A percentile compares a stretch with the other conserved stretches of the same genome.
Conservation (phyloP, 805 yeast genomes). For the Metschnikowia gruessii region DNA sequence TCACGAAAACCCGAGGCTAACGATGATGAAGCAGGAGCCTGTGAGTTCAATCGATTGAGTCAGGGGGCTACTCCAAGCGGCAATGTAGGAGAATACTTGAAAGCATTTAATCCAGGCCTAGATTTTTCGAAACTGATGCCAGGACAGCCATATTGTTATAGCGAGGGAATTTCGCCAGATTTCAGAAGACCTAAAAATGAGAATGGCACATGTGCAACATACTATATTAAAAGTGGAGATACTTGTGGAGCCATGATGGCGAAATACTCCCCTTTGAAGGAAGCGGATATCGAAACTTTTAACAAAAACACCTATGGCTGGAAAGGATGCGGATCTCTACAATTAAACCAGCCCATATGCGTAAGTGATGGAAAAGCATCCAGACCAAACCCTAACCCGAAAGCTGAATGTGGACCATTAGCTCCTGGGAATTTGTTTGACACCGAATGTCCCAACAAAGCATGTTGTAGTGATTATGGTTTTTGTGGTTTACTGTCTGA, state of each 20-base stretch:
- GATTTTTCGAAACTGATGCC: not conserved
- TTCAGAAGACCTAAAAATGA: not conserved
- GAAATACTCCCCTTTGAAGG: not conserved
- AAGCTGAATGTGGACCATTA: not conserved
- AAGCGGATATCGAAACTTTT: not conserved
- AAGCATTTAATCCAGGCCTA: not conserved
- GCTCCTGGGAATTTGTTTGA: not conserved
- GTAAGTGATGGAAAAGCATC: not conserved
- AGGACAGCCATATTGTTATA: slow-evolving; percentile 1
- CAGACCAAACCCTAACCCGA: not conserved
- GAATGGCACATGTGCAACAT: not conserved
- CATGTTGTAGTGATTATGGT: not conserved
- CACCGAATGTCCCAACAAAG: slow-evolving; percentile 1
- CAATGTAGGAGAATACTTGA: not conserved
- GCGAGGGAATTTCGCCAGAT: not conserved
- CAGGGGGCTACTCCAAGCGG: not conserved
- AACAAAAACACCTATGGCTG: not conserved
- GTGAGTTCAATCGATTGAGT: not conserved
- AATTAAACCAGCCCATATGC: not conserved
- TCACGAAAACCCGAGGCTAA: not conserved
- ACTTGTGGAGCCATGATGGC: not conserved
- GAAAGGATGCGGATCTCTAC: not conserved
- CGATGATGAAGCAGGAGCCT: not conserved
- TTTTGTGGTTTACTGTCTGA: not conserved
- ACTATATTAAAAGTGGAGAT: not conserved